phyloP scores from a whole-genome alignment of 2,329 filamentous ascomycete genomes.

The Xylaria polymorpha region DNA sequence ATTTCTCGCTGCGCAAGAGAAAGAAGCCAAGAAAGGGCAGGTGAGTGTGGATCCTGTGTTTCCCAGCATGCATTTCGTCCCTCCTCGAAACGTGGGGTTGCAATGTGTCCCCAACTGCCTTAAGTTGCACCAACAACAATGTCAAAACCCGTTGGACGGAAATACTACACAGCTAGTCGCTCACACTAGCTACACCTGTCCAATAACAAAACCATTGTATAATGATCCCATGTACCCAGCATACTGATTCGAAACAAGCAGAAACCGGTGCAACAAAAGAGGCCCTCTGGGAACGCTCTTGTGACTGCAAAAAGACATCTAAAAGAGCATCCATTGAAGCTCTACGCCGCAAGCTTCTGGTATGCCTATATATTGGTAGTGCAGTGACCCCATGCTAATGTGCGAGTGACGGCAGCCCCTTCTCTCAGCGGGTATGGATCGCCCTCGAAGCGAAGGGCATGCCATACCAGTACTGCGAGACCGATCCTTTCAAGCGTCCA shows the following conservation, averaged over 20 bases:
- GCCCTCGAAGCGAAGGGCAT: conserved; percentile 83
- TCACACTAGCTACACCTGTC: too few relatives aligned
- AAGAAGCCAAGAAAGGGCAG: conserved; percentile 70
- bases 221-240: background rate
- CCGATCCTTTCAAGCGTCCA: conserved; percentile 81
- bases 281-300: conserved; percentile 76
- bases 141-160: background rate
- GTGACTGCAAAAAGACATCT: conserved; percentile 76
- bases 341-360: conserved; percentile 89
- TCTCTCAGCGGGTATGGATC: conserved; percentile 91
- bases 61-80: background rate
- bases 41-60: conserved; percentile 54
- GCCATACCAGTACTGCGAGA: conserved; percentile 86
- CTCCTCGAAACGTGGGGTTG: background rate
- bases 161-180: background rate
- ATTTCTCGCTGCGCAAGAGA: conserved; percentile 71
- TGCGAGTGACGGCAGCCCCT: conserved; percentile 67
- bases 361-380: conserved; percentile 52
- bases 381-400: conserved; percentile 34
- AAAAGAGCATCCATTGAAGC: conserved; percentile 76
- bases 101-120: background rate
- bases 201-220: background rate
- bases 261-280: conserved; percentile 75
- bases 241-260: conserved; percentile 50
- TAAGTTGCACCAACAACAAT: background rate